Conservation (phyloP, 2,329 filamentous ascomycete genomes). For the Fragosphaeria purpurea region DNA sequence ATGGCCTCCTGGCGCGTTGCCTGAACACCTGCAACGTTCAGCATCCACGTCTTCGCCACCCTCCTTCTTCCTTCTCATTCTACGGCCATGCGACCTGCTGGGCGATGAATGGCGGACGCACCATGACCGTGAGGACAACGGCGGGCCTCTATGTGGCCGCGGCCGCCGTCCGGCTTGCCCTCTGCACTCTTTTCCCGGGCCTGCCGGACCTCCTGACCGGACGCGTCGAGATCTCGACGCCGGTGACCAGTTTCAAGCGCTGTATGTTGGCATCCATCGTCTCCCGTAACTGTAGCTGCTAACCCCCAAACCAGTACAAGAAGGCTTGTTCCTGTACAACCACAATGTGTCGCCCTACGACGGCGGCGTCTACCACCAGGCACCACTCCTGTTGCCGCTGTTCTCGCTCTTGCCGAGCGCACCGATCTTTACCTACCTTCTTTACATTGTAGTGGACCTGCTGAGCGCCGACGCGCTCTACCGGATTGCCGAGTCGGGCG, state of each 20-base stretch:
- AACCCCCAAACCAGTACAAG: slow-evolving; percentile 48
- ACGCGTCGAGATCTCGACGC: slow-evolving; percentile 92
- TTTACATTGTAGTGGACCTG: slow-evolving; percentile 76
- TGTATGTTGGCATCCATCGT: slow-evolving; percentile 20
- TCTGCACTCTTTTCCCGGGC: slow-evolving; percentile 72
- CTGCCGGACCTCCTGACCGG: slow-evolving; percentile 78
- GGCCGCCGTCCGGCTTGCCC: slow-evolving; percentile 64
- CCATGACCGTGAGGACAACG: slow-evolving; percentile 31
- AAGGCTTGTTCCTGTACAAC: slow-evolving; percentile 90
- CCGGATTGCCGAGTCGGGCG: slow-evolving; percentile 70
- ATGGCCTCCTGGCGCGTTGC: slow-evolving; percentile 5
- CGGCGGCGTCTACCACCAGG: slow-evolving; percentile 74
- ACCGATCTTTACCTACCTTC: slow-evolving; percentile 64
- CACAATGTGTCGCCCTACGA: slow-evolving; percentile 97
- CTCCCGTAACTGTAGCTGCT: too few species aligned
- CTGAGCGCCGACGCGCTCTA: slow-evolving; percentile 71
- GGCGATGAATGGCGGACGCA: slow-evolving; percentile 13
- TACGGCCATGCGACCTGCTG: neutral
- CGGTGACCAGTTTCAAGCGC: slow-evolving; percentile 96
- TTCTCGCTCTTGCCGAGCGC: slow-evolving; percentile 79
- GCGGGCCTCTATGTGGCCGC: slow-evolving; percentile 64
- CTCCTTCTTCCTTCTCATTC: neutral
- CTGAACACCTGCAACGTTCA: neutral
- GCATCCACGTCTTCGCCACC: neutral
- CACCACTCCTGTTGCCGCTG: slow-evolving; percentile 79